Percentiles rank a stretch among this genome's conserved stretches.
These are phyloP conservation scores for Colletotrichum graminicola DNA, from an alignment of 2,329 filamentous ascomycete species.

Conservation along the genomic window DNA sequence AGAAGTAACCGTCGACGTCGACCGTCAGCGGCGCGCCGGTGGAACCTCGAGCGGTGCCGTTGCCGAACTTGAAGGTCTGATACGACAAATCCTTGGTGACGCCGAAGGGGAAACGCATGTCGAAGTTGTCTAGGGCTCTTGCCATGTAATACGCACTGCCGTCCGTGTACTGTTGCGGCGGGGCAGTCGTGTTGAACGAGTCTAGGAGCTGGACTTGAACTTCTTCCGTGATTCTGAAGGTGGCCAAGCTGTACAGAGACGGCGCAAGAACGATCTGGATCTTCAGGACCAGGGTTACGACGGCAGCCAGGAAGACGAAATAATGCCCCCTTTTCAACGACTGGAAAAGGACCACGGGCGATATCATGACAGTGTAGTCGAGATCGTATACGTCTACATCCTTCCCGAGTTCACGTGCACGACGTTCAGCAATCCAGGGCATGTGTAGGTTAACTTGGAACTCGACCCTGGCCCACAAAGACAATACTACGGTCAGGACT, in stretches of 20 bases:
- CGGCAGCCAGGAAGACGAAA: constrained; percentile 7
- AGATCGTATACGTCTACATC: constrained; percentile 13
- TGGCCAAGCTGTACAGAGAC: constrained; percentile 13
- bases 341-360: constrained; percentile 21
- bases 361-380: constrained; percentile 29
- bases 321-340: constrained; percentile 18
- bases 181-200: constrained; percentile 14
- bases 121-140: constrained; percentile 18
- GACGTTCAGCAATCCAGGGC: constrained; percentile 26
- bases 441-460: constrained; percentile 29
- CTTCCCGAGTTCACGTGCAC: neutral
- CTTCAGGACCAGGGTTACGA: constrained; percentile 18
- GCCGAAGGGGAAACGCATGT: constrained; percentile 30
- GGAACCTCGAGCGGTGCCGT: constrained; percentile 8
- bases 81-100: constrained; percentile 13
- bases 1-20: constrained; percentile 13
- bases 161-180: neutral
- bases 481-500: constrained; percentile 20
- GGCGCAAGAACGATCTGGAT: constrained; percentile 32
- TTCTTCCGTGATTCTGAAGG: neutral
- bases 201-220: neutral
- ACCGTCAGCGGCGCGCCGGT: constrained; percentile 7
- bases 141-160: constrained; percentile 14
- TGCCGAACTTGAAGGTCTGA: constrained; percentile 19
- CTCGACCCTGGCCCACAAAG: constrained; percentile 28